Conservation (phyloP, 1,139 yeast genomes). For the Suhomyces wounanorum region DNA sequence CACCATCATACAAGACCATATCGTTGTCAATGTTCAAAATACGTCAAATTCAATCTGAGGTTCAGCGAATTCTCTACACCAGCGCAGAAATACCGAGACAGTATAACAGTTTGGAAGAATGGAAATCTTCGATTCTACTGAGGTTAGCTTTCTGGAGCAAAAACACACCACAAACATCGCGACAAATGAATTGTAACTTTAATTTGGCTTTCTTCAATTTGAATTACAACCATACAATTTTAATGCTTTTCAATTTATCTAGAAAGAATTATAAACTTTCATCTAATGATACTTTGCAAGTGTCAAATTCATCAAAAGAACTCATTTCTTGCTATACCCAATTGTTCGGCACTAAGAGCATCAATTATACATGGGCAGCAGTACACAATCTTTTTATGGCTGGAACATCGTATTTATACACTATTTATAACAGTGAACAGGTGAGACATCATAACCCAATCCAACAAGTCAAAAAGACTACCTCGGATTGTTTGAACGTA, state of each 20-base stretch:
- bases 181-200: constrained; percentile 74
- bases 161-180: constrained; percentile 55
- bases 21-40: constrained; percentile 67
- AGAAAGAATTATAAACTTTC: constrained; percentile 64
- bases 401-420: constrained; percentile 78
- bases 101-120: constrained; percentile 54
- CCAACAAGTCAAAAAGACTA: constrained; percentile 54
- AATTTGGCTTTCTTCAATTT: constrained; percentile 67
- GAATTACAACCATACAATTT: constrained; percentile 75
- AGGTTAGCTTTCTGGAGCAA: constrained; percentile 64
- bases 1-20: constrained; percentile 58
- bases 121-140: constrained; percentile 56
- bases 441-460: constrained; percentile 50
- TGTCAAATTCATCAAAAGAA: constrained; percentile 66
- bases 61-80: constrained; percentile 71
- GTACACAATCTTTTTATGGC: constrained; percentile 89
- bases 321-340: constrained; percentile 64
- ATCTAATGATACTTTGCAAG: constrained; percentile 53
- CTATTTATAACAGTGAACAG: constrained; percentile 66
- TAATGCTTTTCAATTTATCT: constrained; percentile 74
- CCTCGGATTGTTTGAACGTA: constrained; percentile 61
- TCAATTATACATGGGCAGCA: constrained; percentile 93
- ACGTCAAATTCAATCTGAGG: constrained; percentile 74
- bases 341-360: constrained; percentile 54
- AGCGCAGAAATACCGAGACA: constrained; percentile 68